A percentile compares a stretch with the other conserved stretches of the same genome.
phyloP scores from a whole-genome alignment of 805 yeast genomes.

The Candida mattraensis region DNA sequence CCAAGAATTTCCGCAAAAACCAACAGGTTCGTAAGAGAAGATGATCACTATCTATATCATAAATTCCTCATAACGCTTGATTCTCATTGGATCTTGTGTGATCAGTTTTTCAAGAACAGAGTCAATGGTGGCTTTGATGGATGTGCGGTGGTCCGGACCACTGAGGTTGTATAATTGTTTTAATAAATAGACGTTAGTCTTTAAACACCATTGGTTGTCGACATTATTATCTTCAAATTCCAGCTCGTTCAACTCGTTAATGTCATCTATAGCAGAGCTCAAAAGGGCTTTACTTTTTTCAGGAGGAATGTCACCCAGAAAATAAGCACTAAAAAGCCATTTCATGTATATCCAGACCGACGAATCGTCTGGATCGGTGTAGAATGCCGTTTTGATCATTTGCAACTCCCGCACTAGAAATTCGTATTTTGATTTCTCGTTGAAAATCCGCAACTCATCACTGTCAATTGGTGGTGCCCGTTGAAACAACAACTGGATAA shows the following conservation, averaged over 20 bases:
- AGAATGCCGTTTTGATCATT: conserved; percentile 77
- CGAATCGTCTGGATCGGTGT: conserved; percentile 92
- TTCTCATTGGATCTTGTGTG: conserved; percentile 63
- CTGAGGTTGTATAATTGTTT: conserved; percentile 29
- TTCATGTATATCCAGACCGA: conserved; percentile 87
- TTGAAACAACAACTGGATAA: conserved; percentile 55
- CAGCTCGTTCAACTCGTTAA: conserved; percentile 65
- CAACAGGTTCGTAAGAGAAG: conserved; percentile 8
- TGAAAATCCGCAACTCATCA: conserved; percentile 17
- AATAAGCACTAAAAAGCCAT: conserved; percentile 63
- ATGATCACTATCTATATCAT: conserved; percentile 4
- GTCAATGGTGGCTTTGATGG: conserved; percentile 24
- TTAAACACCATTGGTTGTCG: conserved; percentile 77
- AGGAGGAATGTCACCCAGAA: conserved; percentile 35
- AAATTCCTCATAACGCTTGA: conserved; percentile 52
- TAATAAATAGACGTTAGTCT: conserved; percentile 50
- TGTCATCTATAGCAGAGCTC: conserved; percentile 42
- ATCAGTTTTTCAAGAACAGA: conserved; percentile 43
- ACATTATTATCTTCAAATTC: conserved; percentile 67
- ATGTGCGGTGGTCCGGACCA: conserved; percentile 8
- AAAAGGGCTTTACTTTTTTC: conserved; percentile 39
- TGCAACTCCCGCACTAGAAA: conserved; percentile 59
- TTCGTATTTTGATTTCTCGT: conserved; percentile 17
- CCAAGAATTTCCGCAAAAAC: conserved; percentile 4
- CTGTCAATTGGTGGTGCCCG: conserved; percentile 18